These are phyloP conservation scores for Aspergillus quadrilineatus DNA, from an alignment of 2,329 filamentous ascomycete genomes.

Conservation along the genomic window DNA sequence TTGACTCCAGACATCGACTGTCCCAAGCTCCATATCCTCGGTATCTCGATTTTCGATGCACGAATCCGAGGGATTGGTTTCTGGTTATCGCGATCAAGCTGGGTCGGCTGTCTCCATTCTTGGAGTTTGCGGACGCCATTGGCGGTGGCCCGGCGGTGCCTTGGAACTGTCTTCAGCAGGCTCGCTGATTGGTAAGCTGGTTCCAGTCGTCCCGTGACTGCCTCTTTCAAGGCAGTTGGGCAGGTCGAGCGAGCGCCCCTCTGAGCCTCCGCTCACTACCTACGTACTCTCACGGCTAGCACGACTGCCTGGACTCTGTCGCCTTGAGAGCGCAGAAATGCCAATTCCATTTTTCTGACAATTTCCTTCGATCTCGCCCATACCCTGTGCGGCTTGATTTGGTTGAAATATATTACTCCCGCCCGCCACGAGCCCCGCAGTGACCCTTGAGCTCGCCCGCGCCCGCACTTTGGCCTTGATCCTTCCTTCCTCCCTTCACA, in stretches of 20 bases:
- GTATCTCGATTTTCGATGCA: neutral
- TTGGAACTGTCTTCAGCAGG: neutral
- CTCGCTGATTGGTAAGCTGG: neutral
- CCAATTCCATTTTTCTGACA: neutral
- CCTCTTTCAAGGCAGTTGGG: neutral
- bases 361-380: neutral
- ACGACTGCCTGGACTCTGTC: too few species aligned
- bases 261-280: neutral
- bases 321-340: neutral
- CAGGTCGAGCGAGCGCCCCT: neutral
- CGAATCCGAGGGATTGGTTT: neutral
- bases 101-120: neutral
- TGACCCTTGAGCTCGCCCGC: neutral
- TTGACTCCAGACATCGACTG: neutral
- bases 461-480: neutral
- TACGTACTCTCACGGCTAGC: neutral
- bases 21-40: neutral
- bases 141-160: neutral
- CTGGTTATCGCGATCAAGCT: neutral
- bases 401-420: neutral
- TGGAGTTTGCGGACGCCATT: neutral
- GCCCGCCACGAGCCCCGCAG: neutral
- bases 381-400: neutral
- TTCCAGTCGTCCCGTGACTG: neutral
- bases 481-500: neutral